Base-by-base conservation (phyloP, 108 stramenopile genomes). In the Nitzschia sp. region DNA sequence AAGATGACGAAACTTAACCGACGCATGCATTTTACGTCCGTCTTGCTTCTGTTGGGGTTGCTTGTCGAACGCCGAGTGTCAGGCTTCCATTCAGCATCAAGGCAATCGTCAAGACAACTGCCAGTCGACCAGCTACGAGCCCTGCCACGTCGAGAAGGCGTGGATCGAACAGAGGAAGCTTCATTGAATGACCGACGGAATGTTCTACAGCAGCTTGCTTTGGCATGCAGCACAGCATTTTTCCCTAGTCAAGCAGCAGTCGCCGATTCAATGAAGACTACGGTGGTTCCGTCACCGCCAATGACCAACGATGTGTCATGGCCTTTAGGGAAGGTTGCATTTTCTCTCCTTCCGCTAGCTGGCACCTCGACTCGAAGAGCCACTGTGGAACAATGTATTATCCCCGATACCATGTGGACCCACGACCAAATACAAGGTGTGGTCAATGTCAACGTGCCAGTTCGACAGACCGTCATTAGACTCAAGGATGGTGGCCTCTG, bases 361-460 rank as follows among this genome's bases (percentile, higher is more conserved):
- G 89, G 92, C 33, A 84, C 83, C 1, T 88, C 79, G 18, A 80
- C 92, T 1, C 64, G 85, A 53, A 74, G 92, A 15, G 86, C 84
- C 19, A 93, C 92, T 9, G 82, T 89, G 9, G 66, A 86, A 76
- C 56, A 77, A 57, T 54, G 57, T 18, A 71, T 91, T 17, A 68
- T 91, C 17, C 66, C 73, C 15, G 75, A 83, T 31, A 61, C 35
- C 27, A 87, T 97, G 30, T 97, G 96, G 96, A 95, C 95, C 17
- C 72, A 86, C 56, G 96, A 97, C 89, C 96, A 97, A 69, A 68
- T 92, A 18, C 92, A 92, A 69, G 96, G 96, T 18, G 82, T 96
- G 47, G 87, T 97, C 31, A 95, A 96, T 80, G 97, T 97, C 46
- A 94, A 96, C 71, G 95, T 96, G 21, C 97, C 97, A 15, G 85